Percentiles rank a stretch among this genome's conserved stretches.
These are phyloP conservation scores for Coniferiporia weirii DNA, from an alignment of 1,284 basidiomycete genomes.

Conservation along the genomic window DNA sequence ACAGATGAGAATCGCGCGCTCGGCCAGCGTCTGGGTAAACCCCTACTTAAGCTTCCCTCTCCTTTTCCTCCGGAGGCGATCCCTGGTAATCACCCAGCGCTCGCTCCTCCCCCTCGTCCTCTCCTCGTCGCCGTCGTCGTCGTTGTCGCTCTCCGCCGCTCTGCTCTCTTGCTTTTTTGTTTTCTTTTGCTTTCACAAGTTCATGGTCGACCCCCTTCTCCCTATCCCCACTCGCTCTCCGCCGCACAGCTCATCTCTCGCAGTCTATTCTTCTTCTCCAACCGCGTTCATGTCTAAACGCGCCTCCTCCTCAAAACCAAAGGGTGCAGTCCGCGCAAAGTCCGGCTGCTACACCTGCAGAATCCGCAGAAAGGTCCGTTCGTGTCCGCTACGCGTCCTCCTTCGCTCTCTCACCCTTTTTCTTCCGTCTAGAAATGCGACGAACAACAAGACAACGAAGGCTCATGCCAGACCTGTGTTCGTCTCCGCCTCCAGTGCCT, in stretches of 20 bases:
- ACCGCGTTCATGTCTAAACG: background rate
- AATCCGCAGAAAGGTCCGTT: constrained; percentile 69
- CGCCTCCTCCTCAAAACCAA: constrained; percentile 31
- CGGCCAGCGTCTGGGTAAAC: too few species aligned
- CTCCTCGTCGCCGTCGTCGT: too few species aligned
- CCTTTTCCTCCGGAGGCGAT: too few species aligned
- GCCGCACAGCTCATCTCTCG: background rate
- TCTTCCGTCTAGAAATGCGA: constrained; percentile 66
- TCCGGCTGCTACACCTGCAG: constrained; percentile 82
- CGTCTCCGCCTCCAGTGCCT: constrained; percentile 80
- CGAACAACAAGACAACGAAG: constrained; percentile 56
- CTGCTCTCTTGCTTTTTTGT: too few species aligned
- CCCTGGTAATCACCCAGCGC: too few species aligned
- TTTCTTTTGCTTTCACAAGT: too few species aligned
- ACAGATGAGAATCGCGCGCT: too few species aligned
- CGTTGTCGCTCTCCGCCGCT: background rate
- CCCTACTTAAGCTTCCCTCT: too few species aligned
- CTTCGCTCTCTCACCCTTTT: constrained; percentile 19
- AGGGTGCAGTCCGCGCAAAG: constrained; percentile 75
- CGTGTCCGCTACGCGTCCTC: constrained; percentile 17
- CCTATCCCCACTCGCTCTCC: too few species aligned
- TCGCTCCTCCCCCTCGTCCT: too few species aligned
- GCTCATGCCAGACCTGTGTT: constrained; percentile 68
- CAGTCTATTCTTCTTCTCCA: background rate
- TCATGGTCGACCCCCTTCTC: background rate